Evolutionary conservation across 2,329 filamentous ascomycete genomes (phyloP).

Genomic region (Colletotrichum horii): DNA sequence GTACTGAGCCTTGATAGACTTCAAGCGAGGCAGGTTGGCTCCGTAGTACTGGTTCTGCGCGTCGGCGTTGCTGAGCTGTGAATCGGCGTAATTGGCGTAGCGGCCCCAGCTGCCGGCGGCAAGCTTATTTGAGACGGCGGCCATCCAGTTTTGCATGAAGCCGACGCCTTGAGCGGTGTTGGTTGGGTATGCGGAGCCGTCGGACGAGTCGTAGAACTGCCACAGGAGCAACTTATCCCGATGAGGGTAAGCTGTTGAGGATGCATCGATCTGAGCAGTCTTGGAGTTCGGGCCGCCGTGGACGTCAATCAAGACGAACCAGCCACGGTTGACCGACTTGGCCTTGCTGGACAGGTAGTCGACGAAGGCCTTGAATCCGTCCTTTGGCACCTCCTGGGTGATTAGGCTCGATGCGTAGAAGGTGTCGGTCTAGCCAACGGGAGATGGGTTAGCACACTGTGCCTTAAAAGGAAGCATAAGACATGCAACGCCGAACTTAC

Average conservation of each 20-base stretch:
- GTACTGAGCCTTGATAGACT: constrained; percentile 41
- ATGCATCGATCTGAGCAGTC: constrained; percentile 30
- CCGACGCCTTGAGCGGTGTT: constrained; percentile 30
- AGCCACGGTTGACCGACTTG: constrained; percentile 27
- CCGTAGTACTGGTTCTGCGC: constrained; percentile 57
- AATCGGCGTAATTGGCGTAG: constrained; percentile 61
- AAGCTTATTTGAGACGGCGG: constrained; percentile 35
- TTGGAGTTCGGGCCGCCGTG: constrained; percentile 41
- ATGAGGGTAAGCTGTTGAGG: constrained; percentile 41
- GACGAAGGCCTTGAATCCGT: constrained; percentile 27
- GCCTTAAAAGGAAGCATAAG: neutral
- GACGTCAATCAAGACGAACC: constrained; percentile 39
- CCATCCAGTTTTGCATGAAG: constrained; percentile 48
- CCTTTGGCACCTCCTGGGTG: constrained; percentile 27
- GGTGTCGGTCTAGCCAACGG: constrained; percentile 27
- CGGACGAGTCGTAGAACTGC: constrained; percentile 50
- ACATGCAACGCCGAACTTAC: neutral
- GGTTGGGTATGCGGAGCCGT: constrained; percentile 33
- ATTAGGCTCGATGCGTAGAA: constrained; percentile 35
- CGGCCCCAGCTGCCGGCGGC: constrained; percentile 46
- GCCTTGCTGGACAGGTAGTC: constrained; percentile 31
- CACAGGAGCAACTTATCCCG: constrained; percentile 54
- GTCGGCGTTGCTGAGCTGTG: constrained; percentile 47
- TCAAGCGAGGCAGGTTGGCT: constrained; percentile 38
- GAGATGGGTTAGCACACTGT: neutral